Evolutionary conservation across 1,284 basidiomycete genomes (phyloP), one percentile per base, ranked within the genome.

Genomic region (Sparassis latifolia): DNA sequence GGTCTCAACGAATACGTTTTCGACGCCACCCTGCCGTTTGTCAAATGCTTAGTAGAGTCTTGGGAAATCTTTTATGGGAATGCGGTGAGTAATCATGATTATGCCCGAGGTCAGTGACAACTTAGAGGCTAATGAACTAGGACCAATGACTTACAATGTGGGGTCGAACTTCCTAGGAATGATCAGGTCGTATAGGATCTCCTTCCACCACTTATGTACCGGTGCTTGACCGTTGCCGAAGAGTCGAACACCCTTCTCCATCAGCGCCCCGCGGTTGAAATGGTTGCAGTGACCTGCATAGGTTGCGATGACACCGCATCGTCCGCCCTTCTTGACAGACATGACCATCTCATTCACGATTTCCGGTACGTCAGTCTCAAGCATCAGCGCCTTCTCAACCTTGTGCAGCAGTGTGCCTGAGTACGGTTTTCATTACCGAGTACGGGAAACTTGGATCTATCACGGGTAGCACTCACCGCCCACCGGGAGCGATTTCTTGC

Each of bases 321-420:
- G 67, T n/a, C 86, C 84, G 62, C 77, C 74, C 68, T 89, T 88
- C 55, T 76, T 70, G 6, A 79, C 79, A 4, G 81, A 71, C 43
- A 77, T 67, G 52, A 88, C 74, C 75, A 80, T 80, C 65, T 88
- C 84, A 64, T 86, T 89, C 53, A 82, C 69, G 3, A 77, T 86
- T 65, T 91, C 88, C 2, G 79, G 73, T 0, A 81, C 79, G 60
- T 91, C 88, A 0, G 86, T 91, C 69, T 91, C 86, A 37, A 90
- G 74, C 75, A 84, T 82, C 39, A 88, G 67, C 9, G 78, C 61
- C 66, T 86, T 85, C 67, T 88, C 80, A 38, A 83, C 71, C 62
- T 84, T 86, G 70, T 89, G 86, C 4, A 73, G 54, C 33, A 78
- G 86, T 2, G 82, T 80, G 10, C 79, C 79, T 76, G 49, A 28